These are phyloP conservation scores for Extremus antarcticus DNA, from an alignment of 495 filamentous ascomycete species.

Conservation along the genomic window DNA sequence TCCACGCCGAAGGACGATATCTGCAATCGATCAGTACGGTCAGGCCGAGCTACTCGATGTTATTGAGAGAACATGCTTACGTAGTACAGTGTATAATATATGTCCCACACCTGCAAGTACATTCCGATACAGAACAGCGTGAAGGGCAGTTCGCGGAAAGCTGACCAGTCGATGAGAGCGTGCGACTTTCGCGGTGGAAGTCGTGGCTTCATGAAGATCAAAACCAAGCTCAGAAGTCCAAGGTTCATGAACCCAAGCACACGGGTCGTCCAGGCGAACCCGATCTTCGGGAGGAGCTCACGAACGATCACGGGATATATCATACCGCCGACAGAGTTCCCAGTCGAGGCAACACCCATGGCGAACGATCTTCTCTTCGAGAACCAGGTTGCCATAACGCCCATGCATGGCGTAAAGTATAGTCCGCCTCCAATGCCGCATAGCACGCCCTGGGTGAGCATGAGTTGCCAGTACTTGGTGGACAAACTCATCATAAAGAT, in stretches of 20 bases:
- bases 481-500: constrained; percentile 63
- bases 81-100: constrained; percentile 33
- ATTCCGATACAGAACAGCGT: constrained; percentile 26
- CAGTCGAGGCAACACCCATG: constrained; percentile 56
- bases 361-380: constrained; percentile 53
- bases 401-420: constrained; percentile 59
- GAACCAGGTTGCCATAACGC: constrained; percentile 71
- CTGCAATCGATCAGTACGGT: too few relatives aligned
- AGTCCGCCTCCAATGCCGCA: constrained; percentile 66
- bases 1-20: constrained; percentile 25
- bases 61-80: constrained; percentile 3
- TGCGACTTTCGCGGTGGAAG: constrained; percentile 32
- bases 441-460: constrained; percentile 70
- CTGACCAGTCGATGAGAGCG: constrained; percentile 31
- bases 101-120: constrained; percentile 29
- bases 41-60: too few relatives aligned
- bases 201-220: constrained; percentile 23
- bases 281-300: constrained; percentile 48
- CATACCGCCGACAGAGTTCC: constrained; percentile 68
- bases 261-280: constrained; percentile 33
- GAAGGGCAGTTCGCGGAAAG: constrained; percentile 31
- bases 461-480: constrained; percentile 66
- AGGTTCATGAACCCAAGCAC: constrained; percentile 33
- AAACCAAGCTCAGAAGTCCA: constrained; percentile 8
- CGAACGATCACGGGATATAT: constrained; percentile 67